A percentile compares a stretch with the other conserved stretches of the same genome.
These are phyloP conservation scores for Candida berthetii DNA, from an alignment of 805 yeast species.

Conservation along the genomic window DNA sequence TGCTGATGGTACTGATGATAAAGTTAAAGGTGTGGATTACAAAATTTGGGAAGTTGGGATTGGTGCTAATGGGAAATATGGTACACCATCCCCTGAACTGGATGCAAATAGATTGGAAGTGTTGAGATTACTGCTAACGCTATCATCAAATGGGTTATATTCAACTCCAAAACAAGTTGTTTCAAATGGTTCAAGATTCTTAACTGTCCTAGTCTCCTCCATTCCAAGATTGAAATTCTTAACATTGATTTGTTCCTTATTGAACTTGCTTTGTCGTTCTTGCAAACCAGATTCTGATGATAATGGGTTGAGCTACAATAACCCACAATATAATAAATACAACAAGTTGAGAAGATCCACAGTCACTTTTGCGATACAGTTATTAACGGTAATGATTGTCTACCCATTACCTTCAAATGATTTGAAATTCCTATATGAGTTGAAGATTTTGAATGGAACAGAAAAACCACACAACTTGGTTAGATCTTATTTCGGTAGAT, in stretches of 20 bases:
- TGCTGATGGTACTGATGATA: too few relatives aligned
- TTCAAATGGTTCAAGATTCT: constrained; percentile 50
- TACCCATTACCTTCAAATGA: constrained; percentile 57
- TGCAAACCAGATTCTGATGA: constrained; percentile 32
- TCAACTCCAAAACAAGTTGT: constrained; percentile 33
- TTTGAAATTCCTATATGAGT: constrained; percentile 26
- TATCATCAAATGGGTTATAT: constrained; percentile 57
- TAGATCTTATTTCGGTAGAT: constrained; percentile 43
- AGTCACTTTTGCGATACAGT: constrained; percentile 52
- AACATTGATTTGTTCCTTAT: constrained; percentile 59
- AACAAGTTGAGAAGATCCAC: constrained; percentile 36
- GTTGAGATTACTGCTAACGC: constrained; percentile 50
- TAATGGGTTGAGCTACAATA: constrained; percentile 37
- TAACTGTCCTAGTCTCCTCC: constrained; percentile 46
- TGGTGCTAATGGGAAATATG: constrained; percentile 32
- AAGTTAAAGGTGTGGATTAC: constrained; percentile 26
- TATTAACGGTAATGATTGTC: constrained; percentile 52
- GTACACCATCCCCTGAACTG: constrained; percentile 30
- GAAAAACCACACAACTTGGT: constrained; percentile 39
- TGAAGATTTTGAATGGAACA: constrained; percentile 20
- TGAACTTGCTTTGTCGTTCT: constrained; percentile 56
- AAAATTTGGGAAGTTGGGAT: constrained; percentile 81
- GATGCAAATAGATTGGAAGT: constrained; percentile 68
- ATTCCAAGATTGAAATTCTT: constrained; percentile 41
- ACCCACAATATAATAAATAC: constrained; percentile 18